phyloP scores from a whole-genome alignment of 1,284 basidiomycete genomes.

The Tetrapyrgos nigripes region DNA sequence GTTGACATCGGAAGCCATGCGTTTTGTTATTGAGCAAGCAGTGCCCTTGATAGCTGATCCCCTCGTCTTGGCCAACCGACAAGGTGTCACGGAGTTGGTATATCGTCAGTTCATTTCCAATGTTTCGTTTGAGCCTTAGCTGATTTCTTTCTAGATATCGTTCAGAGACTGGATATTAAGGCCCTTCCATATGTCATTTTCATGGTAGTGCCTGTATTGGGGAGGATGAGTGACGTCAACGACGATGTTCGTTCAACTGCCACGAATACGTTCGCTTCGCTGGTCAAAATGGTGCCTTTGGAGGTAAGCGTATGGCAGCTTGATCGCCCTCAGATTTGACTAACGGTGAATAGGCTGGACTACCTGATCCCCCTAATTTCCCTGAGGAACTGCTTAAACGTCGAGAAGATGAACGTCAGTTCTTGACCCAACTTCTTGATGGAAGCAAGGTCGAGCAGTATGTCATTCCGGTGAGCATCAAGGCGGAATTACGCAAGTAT shows the following conservation, averaged over 20 bases:
- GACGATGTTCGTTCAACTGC: constrained; percentile 92
- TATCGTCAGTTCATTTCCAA: constrained; percentile 70
- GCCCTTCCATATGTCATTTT: constrained; percentile 98
- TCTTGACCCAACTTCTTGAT: constrained; percentile 93
- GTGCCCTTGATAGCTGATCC: constrained; percentile 90
- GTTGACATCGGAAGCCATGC: constrained; percentile 88
- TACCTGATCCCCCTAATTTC: constrained; percentile 95
- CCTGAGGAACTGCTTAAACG: constrained; percentile 89
- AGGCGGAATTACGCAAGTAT: constrained; percentile 95
- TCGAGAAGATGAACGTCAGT: constrained; percentile 89
- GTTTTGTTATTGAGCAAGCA: constrained; percentile 84
- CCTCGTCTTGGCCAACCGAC: constrained; percentile 78
- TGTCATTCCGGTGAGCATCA: constrained; percentile 86
- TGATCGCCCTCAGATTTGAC: background rate
- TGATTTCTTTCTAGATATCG: constrained; percentile 69
- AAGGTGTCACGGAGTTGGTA: constrained; percentile 90
- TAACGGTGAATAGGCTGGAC: constrained; percentile 69
- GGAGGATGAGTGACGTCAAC: constrained; percentile 96
- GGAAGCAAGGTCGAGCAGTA: constrained; percentile 96
- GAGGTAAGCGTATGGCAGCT: constrained; percentile 66
- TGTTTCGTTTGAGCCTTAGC: constrained; percentile 8
- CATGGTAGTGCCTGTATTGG: constrained; percentile 94
- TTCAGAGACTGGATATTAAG: constrained; percentile 92
- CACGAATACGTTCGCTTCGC: constrained; percentile 95
- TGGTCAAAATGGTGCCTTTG: constrained; percentile 99